Conservation (phyloP, 176 grass and related monocot species). For the Pontederia paniculata region DNA sequence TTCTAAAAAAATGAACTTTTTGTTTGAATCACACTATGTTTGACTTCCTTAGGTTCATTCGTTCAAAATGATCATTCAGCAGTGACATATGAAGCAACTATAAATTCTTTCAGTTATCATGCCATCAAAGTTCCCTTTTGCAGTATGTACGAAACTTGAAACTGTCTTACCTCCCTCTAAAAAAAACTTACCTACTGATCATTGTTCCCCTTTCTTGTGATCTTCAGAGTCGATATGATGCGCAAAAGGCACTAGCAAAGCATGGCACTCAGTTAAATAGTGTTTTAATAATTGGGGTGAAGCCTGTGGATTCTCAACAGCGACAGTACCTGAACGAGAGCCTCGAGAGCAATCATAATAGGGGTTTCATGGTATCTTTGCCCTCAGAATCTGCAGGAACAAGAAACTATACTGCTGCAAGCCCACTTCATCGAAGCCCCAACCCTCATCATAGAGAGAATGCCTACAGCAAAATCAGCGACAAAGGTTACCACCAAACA, state of each 20-base stretch:
- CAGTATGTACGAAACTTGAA: too few relatives aligned
- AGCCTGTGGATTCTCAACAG: constrained; percentile 59
- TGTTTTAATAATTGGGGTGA: constrained; percentile 74
- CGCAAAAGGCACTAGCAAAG: constrained; percentile 74
- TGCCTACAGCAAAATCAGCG: background rate
- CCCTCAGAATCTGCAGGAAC: constrained; percentile 29
- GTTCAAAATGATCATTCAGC: too few relatives aligned
- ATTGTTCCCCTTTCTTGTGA: background rate
- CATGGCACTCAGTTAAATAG: constrained; percentile 61
- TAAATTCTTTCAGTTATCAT: too few relatives aligned
- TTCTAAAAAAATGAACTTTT: too few relatives aligned
- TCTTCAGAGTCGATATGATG: constrained; percentile 52
- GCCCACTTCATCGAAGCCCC: constrained; percentile 13
- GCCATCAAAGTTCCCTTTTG: too few relatives aligned
- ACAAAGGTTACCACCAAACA: background rate
- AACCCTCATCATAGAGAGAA: too few relatives aligned
- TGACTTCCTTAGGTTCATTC: too few relatives aligned
- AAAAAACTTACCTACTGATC: too few relatives aligned
- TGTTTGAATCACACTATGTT: too few relatives aligned
- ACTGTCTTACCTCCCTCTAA: too few relatives aligned
- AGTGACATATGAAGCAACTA: too few relatives aligned
- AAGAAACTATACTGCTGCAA: constrained; percentile 22
- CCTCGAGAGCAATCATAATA: constrained; percentile 30
- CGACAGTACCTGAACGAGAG: constrained; percentile 46
- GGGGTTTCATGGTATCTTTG: constrained; percentile 67